Evolutionary conservation across 176 grass and related monocot genomes (phyloP), one percentile per base, ranked within the genome.

Genomic region (Neostapfia colusana): DNA sequence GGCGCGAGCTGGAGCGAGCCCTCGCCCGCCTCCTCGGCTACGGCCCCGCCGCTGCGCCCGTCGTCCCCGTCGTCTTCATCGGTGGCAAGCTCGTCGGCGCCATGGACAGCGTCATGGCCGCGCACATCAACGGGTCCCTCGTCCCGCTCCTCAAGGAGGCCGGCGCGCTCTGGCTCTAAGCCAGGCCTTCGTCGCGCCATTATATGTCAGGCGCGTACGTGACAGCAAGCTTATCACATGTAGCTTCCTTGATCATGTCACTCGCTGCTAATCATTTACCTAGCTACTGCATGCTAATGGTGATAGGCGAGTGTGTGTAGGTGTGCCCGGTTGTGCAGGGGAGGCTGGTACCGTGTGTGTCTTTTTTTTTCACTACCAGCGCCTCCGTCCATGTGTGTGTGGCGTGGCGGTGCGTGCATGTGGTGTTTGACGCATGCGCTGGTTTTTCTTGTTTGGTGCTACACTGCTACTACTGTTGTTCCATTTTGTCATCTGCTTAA

Each of bases 71-170:
- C 28, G 93, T 96, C 5, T 96, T 92, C 87, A 96, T 96, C 35
- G 93, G 93, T 45, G 93, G 89, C 10, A 96, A 96, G 71, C 89
- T 96, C 38, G 88, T 96, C 10, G 93, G 93, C 13, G 89, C 93
- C 72, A 96, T 96, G 89, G 93, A 96, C 74, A 81, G 89, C 7
- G 93, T 96, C 48, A 96, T 96, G 93, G 93, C 93, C 11, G 88
- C 93, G 16, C 93, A 96, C 75, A 96, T 96, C 80, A 96, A 96
- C 61, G 93, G 93, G 16, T 75, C 87, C 43, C 93, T 96, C 50
- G 93, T 96, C 67, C 93, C 93, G n/a, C 89, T 96, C 46, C 87
- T 96, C 74, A 96, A 92, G 85, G 87, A 96, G 57, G 93, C 93
- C n/a, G 93, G 93, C 24, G 93, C 93, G 16, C 89, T 97, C 85